Evolutionary conservation across 1,284 basidiomycete genomes (phyloP).

Genomic region (Trichosporon inkin): DNA sequence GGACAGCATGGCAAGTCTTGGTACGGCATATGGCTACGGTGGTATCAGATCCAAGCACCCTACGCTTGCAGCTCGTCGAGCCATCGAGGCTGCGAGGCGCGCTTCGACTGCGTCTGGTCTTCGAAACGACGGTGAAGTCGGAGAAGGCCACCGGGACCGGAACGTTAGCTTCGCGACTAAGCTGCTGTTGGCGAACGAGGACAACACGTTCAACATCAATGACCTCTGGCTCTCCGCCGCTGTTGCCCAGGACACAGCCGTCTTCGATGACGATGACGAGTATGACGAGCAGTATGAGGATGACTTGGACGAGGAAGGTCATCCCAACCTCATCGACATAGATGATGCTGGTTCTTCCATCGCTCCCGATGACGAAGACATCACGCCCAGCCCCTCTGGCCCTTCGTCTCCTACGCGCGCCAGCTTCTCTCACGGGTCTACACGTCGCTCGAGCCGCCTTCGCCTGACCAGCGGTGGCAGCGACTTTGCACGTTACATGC

Average conservation of each 20-base stretch:
- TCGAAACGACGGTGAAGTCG: slow-evolving; percentile 26
- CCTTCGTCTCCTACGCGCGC: slow-evolving; percentile 2
- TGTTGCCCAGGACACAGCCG: slow-evolving; percentile 50
- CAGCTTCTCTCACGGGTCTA: background rate
- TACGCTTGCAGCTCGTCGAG: slow-evolving; percentile 47
- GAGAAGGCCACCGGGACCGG: slow-evolving; percentile 29
- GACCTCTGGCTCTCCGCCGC: slow-evolving; percentile 52
- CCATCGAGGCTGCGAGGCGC: slow-evolving; percentile 46
- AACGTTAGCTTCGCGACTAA: slow-evolving; percentile 68
- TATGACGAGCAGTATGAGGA: slow-evolving; percentile 33
- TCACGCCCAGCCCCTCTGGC: slow-evolving; percentile 9
- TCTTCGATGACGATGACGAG: slow-evolving; percentile 50
- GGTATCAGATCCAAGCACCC: slow-evolving; percentile 51
- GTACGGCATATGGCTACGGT: slow-evolving; percentile 41
- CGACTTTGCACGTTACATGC: slow-evolving; percentile 13
- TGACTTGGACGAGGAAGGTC: slow-evolving; percentile 14
- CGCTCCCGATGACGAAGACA: slow-evolving; percentile 13
- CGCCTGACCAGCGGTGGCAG: slow-evolving; percentile 13
- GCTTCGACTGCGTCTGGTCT: slow-evolving; percentile 40
- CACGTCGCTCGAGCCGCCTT: slow-evolving; percentile 9
- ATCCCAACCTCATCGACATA: slow-evolving; percentile 3
- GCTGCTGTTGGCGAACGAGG: slow-evolving; percentile 62
- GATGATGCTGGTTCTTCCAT: slow-evolving; percentile 19
- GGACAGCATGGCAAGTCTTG: slow-evolving; percentile 43
- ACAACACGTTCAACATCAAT: slow-evolving; percentile 51